Evolutionary conservation across 2,329 filamentous ascomycete genomes (phyloP), one percentile per base, ranked within the genome.

Genomic region (Aspergillus latus): DNA sequence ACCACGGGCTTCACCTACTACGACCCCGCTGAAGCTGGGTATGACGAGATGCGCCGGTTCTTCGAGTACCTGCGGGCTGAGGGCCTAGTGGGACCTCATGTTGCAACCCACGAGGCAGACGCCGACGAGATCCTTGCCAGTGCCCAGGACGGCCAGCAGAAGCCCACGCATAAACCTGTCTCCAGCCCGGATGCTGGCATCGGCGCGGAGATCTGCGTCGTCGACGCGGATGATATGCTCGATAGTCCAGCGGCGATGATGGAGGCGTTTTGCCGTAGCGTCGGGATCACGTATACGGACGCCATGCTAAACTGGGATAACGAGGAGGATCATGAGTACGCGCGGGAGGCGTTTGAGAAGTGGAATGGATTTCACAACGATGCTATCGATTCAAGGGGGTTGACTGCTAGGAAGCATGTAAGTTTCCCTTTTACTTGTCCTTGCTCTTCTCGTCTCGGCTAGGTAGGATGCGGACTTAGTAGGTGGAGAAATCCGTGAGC

Each of bases 291-390:
- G 13, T 99, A 88, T 73, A 78, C 78, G 44, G 84, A 85, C 0
- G 79, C 84, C 11, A 96, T 97, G 92, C 80, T 99, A 60, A 80
- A 83, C 57, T 97, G 94, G 94, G 84, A 89, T 60, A 85, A 87
- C 29, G 85, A 88, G 51, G 87, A 89, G 62, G 87, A 88, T 65
- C 86, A 91, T 64, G 65, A 76, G 50, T 78, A 83, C 59, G 93
- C 92, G 2, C 80, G 82, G 63, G 81, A 85, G 61, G 87, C 86
- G 15, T 97, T 97, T 76, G 91, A 92, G 76, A 97, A 99, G 79
- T 97, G 94, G 94, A 89, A 87, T 64, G 94, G 94, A 9, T 97
- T 96, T 78, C 94, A 97, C 73, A 89, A 97, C 64, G 94, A 97
- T 78, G 94, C 92, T 11, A 90, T 97, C 65, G 81, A 89, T 64